phyloP scores from a whole-genome alignment of 306 rosid genomes.

The Abrus pulchellus region DNA sequence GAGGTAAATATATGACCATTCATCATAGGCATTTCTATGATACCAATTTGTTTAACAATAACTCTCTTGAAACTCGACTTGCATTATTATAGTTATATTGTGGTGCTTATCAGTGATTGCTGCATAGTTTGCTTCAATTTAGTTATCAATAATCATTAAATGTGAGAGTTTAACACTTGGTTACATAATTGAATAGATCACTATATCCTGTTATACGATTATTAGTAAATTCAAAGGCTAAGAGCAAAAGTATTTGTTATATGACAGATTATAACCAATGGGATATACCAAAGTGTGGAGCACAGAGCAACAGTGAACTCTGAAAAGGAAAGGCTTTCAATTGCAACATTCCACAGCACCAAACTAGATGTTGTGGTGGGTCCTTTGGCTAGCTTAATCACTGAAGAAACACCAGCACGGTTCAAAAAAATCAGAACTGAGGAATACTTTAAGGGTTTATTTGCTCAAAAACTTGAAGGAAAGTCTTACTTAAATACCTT shows the following conservation, averaged over 20 bases:
- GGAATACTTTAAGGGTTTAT: constrained; percentile 41
- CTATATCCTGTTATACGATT: too few species aligned
- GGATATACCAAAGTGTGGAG: constrained; percentile 42
- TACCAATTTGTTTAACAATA: background rate
- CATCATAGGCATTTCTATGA: background rate
- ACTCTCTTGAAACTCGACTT: background rate
- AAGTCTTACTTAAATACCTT: constrained; percentile 50
- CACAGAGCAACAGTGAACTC: constrained; percentile 47
- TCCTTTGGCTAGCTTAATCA: constrained; percentile 48
- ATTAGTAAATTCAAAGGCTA: too few species aligned
- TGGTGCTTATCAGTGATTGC: background rate
- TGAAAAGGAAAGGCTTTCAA: constrained; percentile 48
- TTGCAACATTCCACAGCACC: constrained; percentile 51
- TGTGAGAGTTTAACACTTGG: background rate
- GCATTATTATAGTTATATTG: background rate
- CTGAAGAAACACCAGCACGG: constrained; percentile 32
- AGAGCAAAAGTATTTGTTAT: background rate
- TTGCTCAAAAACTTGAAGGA: constrained; percentile 51
- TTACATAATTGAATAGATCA: too few species aligned
- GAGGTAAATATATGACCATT: background rate
- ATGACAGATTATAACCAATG: background rate
- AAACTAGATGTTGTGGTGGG: constrained; percentile 33
- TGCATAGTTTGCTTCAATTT: background rate
- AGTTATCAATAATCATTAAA: background rate
- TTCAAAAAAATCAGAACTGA: constrained; percentile 40